Conservation (phyloP, 495 filamentous ascomycete genomes). For the Oleoguttula mirabilis region DNA sequence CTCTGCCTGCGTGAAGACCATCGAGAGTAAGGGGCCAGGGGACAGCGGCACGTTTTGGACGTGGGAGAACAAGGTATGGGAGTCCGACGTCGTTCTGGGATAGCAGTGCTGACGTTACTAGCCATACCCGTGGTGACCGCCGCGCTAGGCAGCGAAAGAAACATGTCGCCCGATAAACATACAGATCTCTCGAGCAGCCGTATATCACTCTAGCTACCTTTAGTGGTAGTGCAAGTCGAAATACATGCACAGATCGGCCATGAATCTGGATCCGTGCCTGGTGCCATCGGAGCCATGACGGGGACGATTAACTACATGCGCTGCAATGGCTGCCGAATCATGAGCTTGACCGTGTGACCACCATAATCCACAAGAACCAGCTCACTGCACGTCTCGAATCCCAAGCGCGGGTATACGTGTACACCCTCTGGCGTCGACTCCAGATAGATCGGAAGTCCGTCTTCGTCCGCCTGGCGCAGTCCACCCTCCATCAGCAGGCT, state of each 20-base stretch:
- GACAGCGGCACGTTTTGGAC: slow-evolving; percentile 46
- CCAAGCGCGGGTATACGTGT: slow-evolving; percentile 1
- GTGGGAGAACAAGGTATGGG: slow-evolving; percentile 38
- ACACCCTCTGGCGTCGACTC: not conserved
- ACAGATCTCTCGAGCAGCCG: no score
- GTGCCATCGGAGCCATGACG: no score
- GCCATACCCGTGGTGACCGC: slow-evolving; percentile 18
- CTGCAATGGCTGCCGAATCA: no score
- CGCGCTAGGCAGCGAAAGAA: no score
- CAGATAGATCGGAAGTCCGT: slow-evolving; percentile 2
- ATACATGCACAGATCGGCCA: no score
- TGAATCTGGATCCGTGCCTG: no score
- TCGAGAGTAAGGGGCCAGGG: slow-evolving; percentile 35
- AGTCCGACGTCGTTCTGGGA: not conserved
- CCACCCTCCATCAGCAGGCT: slow-evolving; percentile 1
- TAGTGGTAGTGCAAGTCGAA: no score
- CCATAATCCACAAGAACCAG: no score
- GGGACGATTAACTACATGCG: no score
- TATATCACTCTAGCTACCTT: not conserved
- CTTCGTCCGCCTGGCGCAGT: not conserved
- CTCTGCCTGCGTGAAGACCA: slow-evolving; percentile 38
- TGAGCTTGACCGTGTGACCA: no score
- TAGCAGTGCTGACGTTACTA: slow-evolving; percentile 2
- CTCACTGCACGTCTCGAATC: not conserved
- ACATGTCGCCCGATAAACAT: no score